phyloP scores from a whole-genome alignment of 768 basidiomycete species.

The Termitomyces eurrhizus region DNA sequence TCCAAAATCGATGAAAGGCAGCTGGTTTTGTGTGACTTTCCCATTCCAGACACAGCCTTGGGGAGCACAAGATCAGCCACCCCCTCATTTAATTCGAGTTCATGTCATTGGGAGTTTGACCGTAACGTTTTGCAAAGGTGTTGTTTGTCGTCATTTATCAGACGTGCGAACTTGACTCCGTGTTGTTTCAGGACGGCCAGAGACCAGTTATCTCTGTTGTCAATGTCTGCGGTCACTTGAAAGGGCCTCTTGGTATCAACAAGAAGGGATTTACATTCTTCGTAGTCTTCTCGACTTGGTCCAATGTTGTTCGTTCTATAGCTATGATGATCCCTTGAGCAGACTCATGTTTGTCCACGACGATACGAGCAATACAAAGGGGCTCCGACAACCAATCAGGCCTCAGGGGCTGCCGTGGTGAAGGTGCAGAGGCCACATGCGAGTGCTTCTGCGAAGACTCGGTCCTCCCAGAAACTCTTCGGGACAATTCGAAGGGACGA shows the following conservation, averaged over 20 bases:
- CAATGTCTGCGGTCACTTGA: background rate
- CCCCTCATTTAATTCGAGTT: background rate
- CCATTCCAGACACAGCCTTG: background rate
- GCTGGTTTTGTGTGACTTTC: background rate
- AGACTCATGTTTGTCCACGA: background rate
- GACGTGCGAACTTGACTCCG: background rate
- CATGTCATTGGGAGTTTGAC: background rate
- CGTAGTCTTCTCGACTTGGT: too few relatives aligned
- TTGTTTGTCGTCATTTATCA: background rate
- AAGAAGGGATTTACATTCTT: too few relatives aligned
- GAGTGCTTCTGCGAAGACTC: too few relatives aligned
- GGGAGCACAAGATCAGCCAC: background rate
- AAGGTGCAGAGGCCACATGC: background rate
- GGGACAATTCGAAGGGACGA: too few relatives aligned
- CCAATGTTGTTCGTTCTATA: background rate
- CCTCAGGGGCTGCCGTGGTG: background rate
- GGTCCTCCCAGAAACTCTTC: too few relatives aligned
- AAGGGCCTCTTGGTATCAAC: background rate
- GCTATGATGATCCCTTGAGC: background rate
- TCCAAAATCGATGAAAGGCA: background rate
- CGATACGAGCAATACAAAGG: background rate
- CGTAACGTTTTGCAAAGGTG: background rate
- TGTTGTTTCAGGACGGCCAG: background rate
- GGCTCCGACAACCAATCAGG: background rate
- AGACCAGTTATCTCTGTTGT: background rate